phyloP scores from a whole-genome alignment of 208 protist species.

The Leishmania aethiopica region DNA sequence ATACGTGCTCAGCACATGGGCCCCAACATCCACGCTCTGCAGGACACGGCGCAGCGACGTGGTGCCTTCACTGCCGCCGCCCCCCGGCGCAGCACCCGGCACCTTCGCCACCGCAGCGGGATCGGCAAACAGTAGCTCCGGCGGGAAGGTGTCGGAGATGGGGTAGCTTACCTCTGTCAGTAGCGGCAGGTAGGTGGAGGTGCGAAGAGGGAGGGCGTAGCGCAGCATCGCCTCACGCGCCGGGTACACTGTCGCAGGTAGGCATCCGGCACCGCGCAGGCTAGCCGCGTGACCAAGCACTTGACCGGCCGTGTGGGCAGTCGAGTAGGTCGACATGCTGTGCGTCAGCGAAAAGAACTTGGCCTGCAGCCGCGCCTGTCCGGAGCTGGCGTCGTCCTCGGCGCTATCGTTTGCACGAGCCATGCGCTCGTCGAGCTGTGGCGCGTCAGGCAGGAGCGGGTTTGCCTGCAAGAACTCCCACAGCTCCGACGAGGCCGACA shows the following conservation, averaged over 20 bases:
- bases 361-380: background rate
- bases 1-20: constrained; percentile 76
- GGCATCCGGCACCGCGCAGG: constrained; percentile 61
- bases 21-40: constrained; percentile 49
- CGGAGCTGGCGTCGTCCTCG: background rate
- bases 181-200: constrained; percentile 62
- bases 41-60: constrained; percentile 14
- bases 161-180: constrained; percentile 65
- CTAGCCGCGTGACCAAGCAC: constrained; percentile 76
- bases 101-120: background rate
- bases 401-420: background rate
- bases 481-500: constrained; percentile 40
- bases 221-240: constrained; percentile 74
- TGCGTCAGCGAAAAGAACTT: constrained; percentile 74
- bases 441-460: constrained; percentile 47
- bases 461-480: constrained; percentile 61
- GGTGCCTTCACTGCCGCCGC: background rate
- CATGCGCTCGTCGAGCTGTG: constrained; percentile 8
- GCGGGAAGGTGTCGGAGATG: constrained; percentile 69
- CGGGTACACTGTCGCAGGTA: constrained; percentile 56
- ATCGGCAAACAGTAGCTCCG: constrained; percentile 51
- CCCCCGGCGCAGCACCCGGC: background rate
- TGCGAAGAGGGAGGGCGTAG: constrained; percentile 74
- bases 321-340: constrained; percentile 33
- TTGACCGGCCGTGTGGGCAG: constrained; percentile 41